Percentiles rank a stretch among this genome's conserved stretches.
Evolutionary conservation across 345 rosid genomes (phyloP).

Genomic region (Rhizophora mangle): DNA sequence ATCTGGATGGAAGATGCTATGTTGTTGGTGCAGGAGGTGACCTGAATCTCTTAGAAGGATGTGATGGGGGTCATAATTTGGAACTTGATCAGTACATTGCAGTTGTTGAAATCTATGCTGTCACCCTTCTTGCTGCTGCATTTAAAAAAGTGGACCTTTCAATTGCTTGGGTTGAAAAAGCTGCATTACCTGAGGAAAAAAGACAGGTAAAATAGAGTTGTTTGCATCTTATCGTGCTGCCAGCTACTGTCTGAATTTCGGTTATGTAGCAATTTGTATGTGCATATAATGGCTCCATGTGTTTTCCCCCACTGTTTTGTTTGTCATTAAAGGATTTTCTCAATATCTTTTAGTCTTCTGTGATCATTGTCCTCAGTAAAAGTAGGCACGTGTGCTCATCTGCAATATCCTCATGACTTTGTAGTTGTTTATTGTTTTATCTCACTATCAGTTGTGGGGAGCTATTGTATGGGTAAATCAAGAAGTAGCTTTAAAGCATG

Average conservation of each 20-base stretch:
- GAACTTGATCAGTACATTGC: constrained; percentile 50
- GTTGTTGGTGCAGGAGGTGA: constrained; percentile 28
- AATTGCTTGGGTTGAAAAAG: constrained; percentile 77
- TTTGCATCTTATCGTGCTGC: not conserved
- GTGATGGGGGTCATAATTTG: constrained; percentile 34
- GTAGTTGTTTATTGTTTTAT: too few relatives aligned
- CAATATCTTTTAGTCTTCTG: too few relatives aligned
- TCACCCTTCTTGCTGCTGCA: constrained; percentile 54
- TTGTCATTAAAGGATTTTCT: too few relatives aligned
- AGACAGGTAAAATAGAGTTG: constrained; percentile 48
- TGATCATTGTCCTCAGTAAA: too few relatives aligned
- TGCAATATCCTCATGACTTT: too few relatives aligned
- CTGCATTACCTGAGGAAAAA: constrained; percentile 69
- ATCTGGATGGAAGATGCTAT: constrained; percentile 45
- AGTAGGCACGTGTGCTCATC: too few relatives aligned
- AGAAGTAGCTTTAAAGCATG: too few relatives aligned
- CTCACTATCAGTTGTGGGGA: too few relatives aligned
- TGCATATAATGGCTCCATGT: not conserved
- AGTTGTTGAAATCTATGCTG: constrained; percentile 63
- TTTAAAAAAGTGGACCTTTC: constrained; percentile 53
- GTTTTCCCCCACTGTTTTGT: too few relatives aligned
- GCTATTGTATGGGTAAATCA: too few relatives aligned
- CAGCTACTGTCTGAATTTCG: not conserved
- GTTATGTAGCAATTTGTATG: not conserved
- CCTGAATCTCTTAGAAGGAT: constrained; percentile 24